Conservation (phyloP, 768 basidiomycete species). For the Boletellus ananiceps region DNA sequence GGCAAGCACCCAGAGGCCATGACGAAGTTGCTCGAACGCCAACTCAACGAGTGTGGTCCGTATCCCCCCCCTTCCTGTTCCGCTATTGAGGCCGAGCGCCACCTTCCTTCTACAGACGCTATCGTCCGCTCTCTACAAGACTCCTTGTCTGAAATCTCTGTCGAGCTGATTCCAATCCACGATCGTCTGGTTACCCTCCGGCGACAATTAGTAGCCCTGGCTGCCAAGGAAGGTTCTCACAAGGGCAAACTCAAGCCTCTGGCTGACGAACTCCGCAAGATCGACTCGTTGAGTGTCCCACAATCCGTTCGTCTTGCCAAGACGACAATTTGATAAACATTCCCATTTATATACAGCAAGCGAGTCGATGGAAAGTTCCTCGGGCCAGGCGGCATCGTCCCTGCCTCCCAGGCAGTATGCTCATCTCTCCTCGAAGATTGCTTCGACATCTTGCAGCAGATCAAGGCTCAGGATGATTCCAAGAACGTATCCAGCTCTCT, state of each 20-base stretch:
- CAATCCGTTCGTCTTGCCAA: constrained; percentile 18
- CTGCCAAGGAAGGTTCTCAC: constrained; percentile 80
- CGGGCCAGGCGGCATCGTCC: constrained; percentile 85
- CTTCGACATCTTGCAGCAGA: constrained; percentile 93
- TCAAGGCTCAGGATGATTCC: constrained; percentile 87
- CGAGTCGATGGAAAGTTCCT: constrained; percentile 96
- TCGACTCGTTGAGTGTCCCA: constrained; percentile 84
- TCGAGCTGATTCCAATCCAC: constrained; percentile 88
- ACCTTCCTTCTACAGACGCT: constrained; percentile 46
- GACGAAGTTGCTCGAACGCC: constrained; percentile 84
- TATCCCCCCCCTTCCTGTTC: constrained; percentile 16
- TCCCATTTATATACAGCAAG: constrained; percentile 44
- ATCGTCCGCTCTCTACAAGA: constrained; percentile 76
- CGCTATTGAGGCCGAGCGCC: background rate
- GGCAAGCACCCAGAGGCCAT: constrained; percentile 83
- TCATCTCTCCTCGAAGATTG: constrained; percentile 93
- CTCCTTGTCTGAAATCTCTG: constrained; percentile 80
- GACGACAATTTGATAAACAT: constrained; percentile 1
- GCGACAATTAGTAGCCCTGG: constrained; percentile 82
- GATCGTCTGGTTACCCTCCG: constrained; percentile 83
- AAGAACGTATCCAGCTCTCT: constrained; percentile 81
- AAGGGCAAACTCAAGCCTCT: constrained; percentile 87
- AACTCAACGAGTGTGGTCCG: constrained; percentile 89
- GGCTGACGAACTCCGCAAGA: constrained; percentile 88
- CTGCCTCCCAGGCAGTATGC: constrained; percentile 86